A percentile compares a stretch with the other conserved stretches of the same genome.
Evolutionary conservation across 768 basidiomycete species (phyloP).

Genomic region (Pisolithus tinctorius): DNA sequence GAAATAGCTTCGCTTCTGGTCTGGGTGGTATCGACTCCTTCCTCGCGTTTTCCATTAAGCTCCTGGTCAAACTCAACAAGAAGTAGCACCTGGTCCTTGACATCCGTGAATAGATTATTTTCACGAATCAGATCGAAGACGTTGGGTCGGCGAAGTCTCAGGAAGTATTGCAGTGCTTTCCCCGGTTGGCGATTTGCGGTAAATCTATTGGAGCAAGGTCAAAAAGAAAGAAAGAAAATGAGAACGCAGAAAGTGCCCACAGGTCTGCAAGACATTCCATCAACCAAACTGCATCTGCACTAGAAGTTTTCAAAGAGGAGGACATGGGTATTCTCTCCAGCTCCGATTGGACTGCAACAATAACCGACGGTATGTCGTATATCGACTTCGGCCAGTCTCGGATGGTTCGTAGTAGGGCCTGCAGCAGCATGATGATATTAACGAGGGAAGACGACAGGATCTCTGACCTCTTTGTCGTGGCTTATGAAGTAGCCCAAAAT

Average conservation of each 20-base stretch:
- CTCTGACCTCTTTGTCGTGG: constrained; percentile 63
- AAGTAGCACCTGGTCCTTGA: constrained; percentile 87
- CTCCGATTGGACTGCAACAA: constrained; percentile 81
- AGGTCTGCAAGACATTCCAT: constrained; percentile 94
- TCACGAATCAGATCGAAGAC: constrained; percentile 94
- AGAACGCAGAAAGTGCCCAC: constrained; percentile 33
- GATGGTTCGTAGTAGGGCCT: constrained; percentile 76
- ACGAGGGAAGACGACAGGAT: background rate
- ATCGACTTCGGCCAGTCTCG: constrained; percentile 87
- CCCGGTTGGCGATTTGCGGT: constrained; percentile 86
- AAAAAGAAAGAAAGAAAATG: background rate
- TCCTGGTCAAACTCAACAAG: constrained; percentile 95
- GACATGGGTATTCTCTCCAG: constrained; percentile 57
- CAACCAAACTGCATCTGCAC: constrained; percentile 52
- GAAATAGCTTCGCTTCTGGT: constrained; percentile 72
- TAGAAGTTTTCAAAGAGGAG: constrained; percentile 36
- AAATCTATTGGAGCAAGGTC: constrained; percentile 44
- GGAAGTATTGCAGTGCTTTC: constrained; percentile 86
- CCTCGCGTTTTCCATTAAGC: constrained; percentile 54
- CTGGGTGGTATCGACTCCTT: constrained; percentile 33
- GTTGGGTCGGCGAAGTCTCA: constrained; percentile 78
- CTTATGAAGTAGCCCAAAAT: constrained; percentile 81
- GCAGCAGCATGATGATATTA: background rate
- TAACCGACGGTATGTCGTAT: constrained; percentile 82
- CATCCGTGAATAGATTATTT: constrained; percentile 89